Percentiles rank a stretch among this genome's conserved stretches.
Evolutionary conservation across 805 yeast species (phyloP).

Genomic region (Schizosaccharomyces japonicus): DNA sequence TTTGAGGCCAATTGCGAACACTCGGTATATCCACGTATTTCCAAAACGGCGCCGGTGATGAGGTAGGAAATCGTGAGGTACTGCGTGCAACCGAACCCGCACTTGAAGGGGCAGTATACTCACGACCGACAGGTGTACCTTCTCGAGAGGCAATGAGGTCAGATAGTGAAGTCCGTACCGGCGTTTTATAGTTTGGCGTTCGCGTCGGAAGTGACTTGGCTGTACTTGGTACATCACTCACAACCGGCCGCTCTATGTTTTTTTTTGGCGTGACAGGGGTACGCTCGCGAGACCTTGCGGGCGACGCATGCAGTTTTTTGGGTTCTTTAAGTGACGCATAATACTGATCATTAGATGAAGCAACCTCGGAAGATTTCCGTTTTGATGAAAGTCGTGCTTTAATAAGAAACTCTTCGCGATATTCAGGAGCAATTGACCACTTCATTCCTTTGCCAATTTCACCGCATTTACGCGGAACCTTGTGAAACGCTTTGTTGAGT

Average conservation of each 20-base stretch:
- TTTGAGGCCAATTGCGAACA: slow-evolving; percentile 10
- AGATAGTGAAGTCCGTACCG: slow-evolving; percentile 9
- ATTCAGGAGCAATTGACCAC: slow-evolving; percentile 82
- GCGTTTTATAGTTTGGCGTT: slow-evolving; percentile 9
- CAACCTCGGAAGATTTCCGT: neutral
- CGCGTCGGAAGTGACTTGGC: slow-evolving; percentile 6
- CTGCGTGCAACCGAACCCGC: neutral
- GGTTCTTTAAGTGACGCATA: neutral
- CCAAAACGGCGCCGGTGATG: slow-evolving; percentile 78
- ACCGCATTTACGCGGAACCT: slow-evolving; percentile 81
- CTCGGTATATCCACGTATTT: slow-evolving; percentile 58
- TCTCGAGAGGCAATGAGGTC: slow-evolving; percentile 18
- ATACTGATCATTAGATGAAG: neutral
- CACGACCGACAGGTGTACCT: slow-evolving; percentile 17
- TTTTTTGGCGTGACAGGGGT: slow-evolving; percentile 3
- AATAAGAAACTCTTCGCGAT: slow-evolving; percentile 38
- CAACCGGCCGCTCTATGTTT: slow-evolving; percentile 10
- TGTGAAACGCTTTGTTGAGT: slow-evolving; percentile 87
- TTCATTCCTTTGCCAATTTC: slow-evolving; percentile 99
- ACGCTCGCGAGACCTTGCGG: neutral
- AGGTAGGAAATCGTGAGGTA: slow-evolving; percentile 19
- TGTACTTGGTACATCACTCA: slow-evolving; percentile 6
- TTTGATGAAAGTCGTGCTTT: neutral
- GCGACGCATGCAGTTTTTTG: neutral
- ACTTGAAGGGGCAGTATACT: slow-evolving; percentile 16